These are phyloP conservation scores for Aspergillus chevalieri DNA, from an alignment of 2,329 filamentous ascomycete species.

Conservation along the genomic window DNA sequence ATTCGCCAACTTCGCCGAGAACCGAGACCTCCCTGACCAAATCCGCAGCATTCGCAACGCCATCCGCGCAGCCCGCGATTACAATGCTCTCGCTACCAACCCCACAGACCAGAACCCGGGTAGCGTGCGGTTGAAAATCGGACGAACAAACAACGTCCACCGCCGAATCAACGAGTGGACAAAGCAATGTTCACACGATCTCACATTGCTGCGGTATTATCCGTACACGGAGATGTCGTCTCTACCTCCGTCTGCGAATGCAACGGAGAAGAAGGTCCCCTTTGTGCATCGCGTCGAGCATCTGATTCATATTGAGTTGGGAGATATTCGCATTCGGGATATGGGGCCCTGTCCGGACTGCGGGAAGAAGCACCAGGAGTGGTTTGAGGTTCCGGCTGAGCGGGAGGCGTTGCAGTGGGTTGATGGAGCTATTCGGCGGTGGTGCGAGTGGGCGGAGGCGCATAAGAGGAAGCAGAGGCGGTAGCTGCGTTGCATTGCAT, in stretches of 20 bases:
- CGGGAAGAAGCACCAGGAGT: conserved; percentile 81
- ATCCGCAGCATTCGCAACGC: conserved; percentile 32
- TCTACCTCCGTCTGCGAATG: conserved; percentile 14
- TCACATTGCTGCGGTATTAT: conserved; percentile 86
- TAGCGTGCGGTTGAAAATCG: conserved; percentile 63
- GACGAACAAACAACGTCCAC: conserved; percentile 73
- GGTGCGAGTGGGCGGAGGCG: conserved; percentile 75
- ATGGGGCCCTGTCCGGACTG: conserved; percentile 65
- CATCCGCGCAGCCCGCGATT: conserved; percentile 30
- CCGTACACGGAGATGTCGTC: conserved; percentile 54
- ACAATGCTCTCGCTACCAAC: conserved; percentile 25
- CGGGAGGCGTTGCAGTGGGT: conserved; percentile 62
- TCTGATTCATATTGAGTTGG: conserved; percentile 84
- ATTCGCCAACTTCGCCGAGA: conserved; percentile 42
- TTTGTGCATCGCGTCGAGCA: conserved; percentile 84
- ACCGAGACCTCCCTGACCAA: conserved; percentile 12
- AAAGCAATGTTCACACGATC: conserved; percentile 81
- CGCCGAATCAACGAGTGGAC: conserved; percentile 88
- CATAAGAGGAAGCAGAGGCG: not conserved
- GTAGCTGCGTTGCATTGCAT: not conserved
- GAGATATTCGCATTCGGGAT: conserved; percentile 50
- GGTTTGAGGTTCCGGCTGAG: conserved; percentile 82
- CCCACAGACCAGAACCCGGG: conserved; percentile 37
- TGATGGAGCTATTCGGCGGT: conserved; percentile 70
- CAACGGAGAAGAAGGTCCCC: conserved; percentile 61